Base-by-base conservation (phyloP, 345 rosid genomes). In the Citropsis articulata region DNA sequence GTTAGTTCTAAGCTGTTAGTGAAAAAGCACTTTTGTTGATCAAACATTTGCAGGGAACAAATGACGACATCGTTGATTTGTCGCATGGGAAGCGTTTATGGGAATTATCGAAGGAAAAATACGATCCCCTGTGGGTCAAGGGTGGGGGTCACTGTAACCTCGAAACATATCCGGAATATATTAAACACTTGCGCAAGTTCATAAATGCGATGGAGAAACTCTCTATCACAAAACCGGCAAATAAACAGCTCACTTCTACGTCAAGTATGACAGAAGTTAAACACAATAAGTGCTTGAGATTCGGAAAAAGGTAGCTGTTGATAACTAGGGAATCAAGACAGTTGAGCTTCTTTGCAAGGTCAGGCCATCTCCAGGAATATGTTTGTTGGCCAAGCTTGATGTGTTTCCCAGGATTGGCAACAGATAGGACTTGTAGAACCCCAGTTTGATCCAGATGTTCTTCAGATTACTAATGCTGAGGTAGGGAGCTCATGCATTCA, bases 71-170 rank as follows among this genome's bases (percentile, higher is more conserved):
- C 67, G 99, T 94, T 7, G 95, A 92, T 85, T 89, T 84, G 78
- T 92, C 97, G 0, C 99, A 94, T 1, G 99, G 99, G 78, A 94
- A 91, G 80, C 84, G 97, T 27, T 82, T 96, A 45, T 96, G 99
- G 99, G 99, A 96, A 73, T 90, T 96, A 27, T 79, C 98, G 0
- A 96, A 90, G 80, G 97, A 96, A 77, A 94, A 94, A 76, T 94
- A 91, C 36, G 98, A 94, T 16, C 99, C 99, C 2, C 82, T 96
- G 73, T 94, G 99, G 99, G 91, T 96, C 66, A 92, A 92, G 79
- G 98, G 98, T n/a, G 99, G 98, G 7, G 97, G 98, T 30, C 99
- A 96, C 77, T 94, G 99, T 87, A 92, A 94, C 87, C 93, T 96
- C 2, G 99, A 96, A 89, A 92, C 95, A 7, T 92, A 88, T 53